Percentiles rank a stretch among this genome's conserved stretches.
Conservation (phyloP, 768 basidiomycete species). For the Tricholoma bakamatsutake region DNA sequence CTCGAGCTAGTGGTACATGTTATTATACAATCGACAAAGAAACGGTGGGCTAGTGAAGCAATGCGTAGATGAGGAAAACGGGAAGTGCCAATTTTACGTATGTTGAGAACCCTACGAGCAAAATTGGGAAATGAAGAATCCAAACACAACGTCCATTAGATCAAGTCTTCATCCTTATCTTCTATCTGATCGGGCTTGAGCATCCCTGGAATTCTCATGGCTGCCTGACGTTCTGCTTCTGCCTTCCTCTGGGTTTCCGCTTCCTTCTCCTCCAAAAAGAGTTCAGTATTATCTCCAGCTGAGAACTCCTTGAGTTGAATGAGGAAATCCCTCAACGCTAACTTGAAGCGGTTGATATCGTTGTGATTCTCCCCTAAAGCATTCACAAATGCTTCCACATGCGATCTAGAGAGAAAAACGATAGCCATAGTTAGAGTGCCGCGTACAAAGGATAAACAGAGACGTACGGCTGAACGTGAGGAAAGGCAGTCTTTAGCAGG, state of each 20-base stretch:
- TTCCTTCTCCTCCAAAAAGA: conserved; percentile 94
- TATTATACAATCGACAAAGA: conserved; percentile 25
- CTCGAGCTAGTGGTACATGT: conserved; percentile 38
- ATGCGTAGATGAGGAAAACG: conserved; percentile 17
- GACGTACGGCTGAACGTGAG: conserved; percentile 80
- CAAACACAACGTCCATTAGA: conserved; percentile 15
- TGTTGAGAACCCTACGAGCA: conserved; percentile 12
- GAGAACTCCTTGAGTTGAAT: conserved; percentile 98
- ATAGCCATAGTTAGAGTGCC: conserved; percentile 2
- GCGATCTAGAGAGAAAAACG: conserved; percentile 33
- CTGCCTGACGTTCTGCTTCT: conserved; percentile 80
- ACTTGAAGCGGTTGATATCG: conserved; percentile 88
- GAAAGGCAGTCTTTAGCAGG: conserved; percentile 84
- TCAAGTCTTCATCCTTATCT: conserved; percentile 86
- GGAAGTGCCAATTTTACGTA: conserved; percentile 21
- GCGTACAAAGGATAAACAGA: conserved; percentile 8
- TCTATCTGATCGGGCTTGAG: conserved; percentile 93
- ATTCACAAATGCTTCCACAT: conserved; percentile 65
- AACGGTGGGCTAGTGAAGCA: conserved; percentile 23
- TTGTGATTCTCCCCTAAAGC: conserved; percentile 66
- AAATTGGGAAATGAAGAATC: conserved; percentile 18
- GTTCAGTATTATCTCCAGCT: conserved; percentile 79
- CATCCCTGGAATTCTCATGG: conserved; percentile 96
- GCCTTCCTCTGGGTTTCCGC: conserved; percentile 72
- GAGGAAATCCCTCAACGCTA: conserved; percentile 93